Evolutionary conservation across 768 basidiomycete genomes (phyloP).

Genomic region (Russula sp.): DNA sequence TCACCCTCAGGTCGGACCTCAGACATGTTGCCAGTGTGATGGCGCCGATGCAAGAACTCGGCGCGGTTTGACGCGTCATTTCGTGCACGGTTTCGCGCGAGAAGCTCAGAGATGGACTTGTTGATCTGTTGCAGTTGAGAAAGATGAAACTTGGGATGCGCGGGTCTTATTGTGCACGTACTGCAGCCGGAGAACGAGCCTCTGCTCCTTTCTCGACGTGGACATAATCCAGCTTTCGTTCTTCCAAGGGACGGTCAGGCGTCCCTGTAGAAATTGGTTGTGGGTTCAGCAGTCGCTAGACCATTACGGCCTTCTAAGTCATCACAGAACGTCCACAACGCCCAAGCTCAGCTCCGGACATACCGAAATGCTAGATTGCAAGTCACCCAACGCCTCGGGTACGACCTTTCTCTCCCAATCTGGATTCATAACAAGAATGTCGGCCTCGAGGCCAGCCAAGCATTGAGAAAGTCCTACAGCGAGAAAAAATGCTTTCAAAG

Average conservation of each 20-base stretch:
- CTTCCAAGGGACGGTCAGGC: slow-evolving; percentile 43
- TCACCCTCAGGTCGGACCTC: slow-evolving; percentile 15
- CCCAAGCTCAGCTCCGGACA: background rate
- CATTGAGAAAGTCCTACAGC: slow-evolving; percentile 27
- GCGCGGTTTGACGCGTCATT: slow-evolving; percentile 73
- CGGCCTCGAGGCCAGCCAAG: slow-evolving; percentile 27
- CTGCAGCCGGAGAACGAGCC: slow-evolving; percentile 53
- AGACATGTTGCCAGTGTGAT: slow-evolving; percentile 28
- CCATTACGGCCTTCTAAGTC: slow-evolving; percentile 14
- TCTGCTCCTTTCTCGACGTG: slow-evolving; percentile 41
- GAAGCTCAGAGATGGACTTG: slow-evolving; percentile 64
- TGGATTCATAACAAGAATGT: slow-evolving; percentile 30
- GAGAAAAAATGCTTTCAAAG: slow-evolving; percentile 22
- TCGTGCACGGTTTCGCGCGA: slow-evolving; percentile 62
- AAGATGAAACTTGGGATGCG: background rate
- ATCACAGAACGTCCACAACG: slow-evolving; percentile 14
- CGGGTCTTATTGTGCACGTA: slow-evolving; percentile 33
- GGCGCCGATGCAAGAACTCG: slow-evolving; percentile 61
- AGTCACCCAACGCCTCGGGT: slow-evolving; percentile 24
- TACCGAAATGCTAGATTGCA: slow-evolving; percentile 26
- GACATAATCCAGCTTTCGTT: slow-evolving; percentile 62
- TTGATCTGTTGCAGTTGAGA: slow-evolving; percentile 39
- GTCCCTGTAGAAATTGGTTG: slow-evolving; percentile 28
- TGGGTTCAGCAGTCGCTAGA: slow-evolving; percentile 20
- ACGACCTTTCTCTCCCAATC: slow-evolving; percentile 27